Percentiles rank a stretch among this genome's conserved stretches.
phyloP scores from a whole-genome alignment of 2,329 filamentous ascomycete genomes.

The Talaromyces sp. region DNA sequence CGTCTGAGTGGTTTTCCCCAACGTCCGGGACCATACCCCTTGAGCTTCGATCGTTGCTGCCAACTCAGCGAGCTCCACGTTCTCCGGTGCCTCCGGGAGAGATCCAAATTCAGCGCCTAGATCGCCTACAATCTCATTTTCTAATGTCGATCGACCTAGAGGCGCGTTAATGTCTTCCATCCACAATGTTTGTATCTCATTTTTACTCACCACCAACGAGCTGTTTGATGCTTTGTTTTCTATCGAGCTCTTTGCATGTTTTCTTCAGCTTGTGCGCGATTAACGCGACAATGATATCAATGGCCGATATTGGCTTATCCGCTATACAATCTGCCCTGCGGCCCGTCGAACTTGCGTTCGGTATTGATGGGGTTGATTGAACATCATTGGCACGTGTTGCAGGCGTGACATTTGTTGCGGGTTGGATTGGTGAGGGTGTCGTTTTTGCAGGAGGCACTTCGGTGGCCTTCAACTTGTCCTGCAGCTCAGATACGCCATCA shows the following conservation, averaged over 20 bases:
- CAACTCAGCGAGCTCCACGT: conserved; percentile 91
- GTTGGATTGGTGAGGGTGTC: conserved; percentile 52
- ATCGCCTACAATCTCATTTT: conserved; percentile 97
- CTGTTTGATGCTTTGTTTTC: conserved; percentile 97
- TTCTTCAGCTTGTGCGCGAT: conserved; percentile 99
- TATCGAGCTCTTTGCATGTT: conserved; percentile 75
- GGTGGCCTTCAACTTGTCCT: not conserved
- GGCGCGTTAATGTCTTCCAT: not conserved
- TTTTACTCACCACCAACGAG: conserved; percentile 83
- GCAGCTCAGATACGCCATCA: not conserved
- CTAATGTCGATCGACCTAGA: conserved; percentile 90
- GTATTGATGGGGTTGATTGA: not conserved
- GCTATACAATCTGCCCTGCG: not conserved
- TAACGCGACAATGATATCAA: conserved; percentile 81
- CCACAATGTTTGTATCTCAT: not conserved
- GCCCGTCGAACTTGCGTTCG: conserved; percentile 49
- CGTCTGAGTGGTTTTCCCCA: conserved; percentile 92
- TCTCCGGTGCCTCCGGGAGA: conserved; percentile 96
- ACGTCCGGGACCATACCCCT: conserved; percentile 92
- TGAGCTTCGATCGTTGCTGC: conserved; percentile 76
- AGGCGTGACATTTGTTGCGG: not conserved
- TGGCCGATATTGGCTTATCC: conserved; percentile 78
- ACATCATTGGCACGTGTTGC: not conserved
- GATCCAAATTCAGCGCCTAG: conserved; percentile 97
- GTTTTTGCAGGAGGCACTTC: not conserved